Evolutionary conservation across 2,329 filamentous ascomycete species (phyloP).

Genomic region (Zalaria obscura): DNA sequence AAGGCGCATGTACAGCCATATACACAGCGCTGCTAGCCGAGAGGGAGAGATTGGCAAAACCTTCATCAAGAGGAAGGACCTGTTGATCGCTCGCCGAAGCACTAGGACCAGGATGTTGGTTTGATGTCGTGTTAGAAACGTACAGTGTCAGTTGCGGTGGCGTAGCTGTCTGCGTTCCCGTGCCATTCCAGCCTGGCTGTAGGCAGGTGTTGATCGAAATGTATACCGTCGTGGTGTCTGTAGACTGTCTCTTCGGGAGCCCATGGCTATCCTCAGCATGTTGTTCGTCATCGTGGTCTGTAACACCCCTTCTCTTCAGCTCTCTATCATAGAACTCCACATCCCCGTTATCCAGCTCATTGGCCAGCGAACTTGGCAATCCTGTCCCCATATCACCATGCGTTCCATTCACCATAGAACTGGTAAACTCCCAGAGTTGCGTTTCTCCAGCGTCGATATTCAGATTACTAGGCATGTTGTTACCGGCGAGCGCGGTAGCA

Average conservation of each 20-base stretch:
- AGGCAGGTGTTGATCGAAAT: constrained; percentile 77
- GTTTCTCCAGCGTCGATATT: constrained; percentile 51
- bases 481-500: constrained; percentile 23
- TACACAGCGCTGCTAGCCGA: constrained; percentile 55
- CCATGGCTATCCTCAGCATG: background rate
- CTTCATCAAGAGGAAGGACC: constrained; percentile 44
- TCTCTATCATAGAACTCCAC: constrained; percentile 1
- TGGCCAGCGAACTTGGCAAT: constrained; percentile 12
- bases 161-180: constrained; percentile 25
- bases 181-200: constrained; percentile 49
- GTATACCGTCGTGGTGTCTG: constrained; percentile 43
- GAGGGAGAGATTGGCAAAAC: constrained; percentile 52
- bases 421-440: constrained; percentile 50
- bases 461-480: constrained; percentile 48
- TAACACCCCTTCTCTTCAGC: background rate
- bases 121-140: constrained; percentile 48
- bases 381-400: constrained; percentile 15
- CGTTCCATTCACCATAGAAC: constrained; percentile 36
- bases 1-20: constrained; percentile 60
- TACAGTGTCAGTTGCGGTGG: constrained; percentile 63
- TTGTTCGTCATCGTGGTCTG: constrained; percentile 4
- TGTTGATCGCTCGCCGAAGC: constrained; percentile 22
- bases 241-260: constrained; percentile 10
- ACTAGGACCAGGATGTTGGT: constrained; percentile 53
- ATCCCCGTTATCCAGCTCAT: constrained; percentile 4